phyloP scores from a whole-genome alignment of 768 basidiomycete genomes.

The Amanita exitialis region DNA sequence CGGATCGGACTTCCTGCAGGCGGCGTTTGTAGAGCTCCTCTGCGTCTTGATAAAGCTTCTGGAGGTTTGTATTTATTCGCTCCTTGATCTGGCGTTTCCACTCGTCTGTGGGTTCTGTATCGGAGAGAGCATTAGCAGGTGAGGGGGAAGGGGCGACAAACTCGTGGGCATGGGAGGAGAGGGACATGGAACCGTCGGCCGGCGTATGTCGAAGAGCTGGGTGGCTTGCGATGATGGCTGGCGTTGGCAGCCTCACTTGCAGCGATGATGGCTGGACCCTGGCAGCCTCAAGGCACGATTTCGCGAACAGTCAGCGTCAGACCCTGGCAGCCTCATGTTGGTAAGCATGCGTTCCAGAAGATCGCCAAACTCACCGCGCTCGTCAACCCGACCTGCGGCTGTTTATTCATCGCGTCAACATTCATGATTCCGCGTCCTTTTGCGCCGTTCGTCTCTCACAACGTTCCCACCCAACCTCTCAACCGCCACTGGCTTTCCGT shows the following conservation, averaged over 20 bases:
- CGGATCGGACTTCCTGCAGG: conserved; percentile 4
- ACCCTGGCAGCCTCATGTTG: not conserved
- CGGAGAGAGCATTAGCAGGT: not conserved
- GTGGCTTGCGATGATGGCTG: not conserved
- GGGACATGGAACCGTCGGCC: not conserved
- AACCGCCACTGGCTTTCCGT: not conserved
- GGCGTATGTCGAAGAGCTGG: too few relatives aligned
- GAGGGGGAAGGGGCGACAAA: not conserved
- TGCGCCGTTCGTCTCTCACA: too few relatives aligned
- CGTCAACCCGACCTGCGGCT: too few relatives aligned
- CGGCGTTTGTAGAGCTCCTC: not conserved
- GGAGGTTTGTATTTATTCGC: conserved; percentile 4
- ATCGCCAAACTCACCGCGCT: not conserved
- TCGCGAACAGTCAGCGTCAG: not conserved
- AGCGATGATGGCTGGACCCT: not conserved
- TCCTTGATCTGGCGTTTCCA: conserved; percentile 7
- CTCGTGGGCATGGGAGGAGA: not conserved
- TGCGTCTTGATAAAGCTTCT: conserved; percentile 6
- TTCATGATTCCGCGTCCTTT: too few relatives aligned
- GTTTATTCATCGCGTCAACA: too few relatives aligned
- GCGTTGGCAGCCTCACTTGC: too few relatives aligned
- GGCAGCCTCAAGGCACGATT: not conserved
- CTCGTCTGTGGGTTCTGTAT: conserved; percentile 2
- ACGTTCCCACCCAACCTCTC: too few relatives aligned
- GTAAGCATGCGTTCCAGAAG: not conserved